phyloP scores from a whole-genome alignment of 2,329 filamentous ascomycete species.

The Talaromyces sp. region DNA sequence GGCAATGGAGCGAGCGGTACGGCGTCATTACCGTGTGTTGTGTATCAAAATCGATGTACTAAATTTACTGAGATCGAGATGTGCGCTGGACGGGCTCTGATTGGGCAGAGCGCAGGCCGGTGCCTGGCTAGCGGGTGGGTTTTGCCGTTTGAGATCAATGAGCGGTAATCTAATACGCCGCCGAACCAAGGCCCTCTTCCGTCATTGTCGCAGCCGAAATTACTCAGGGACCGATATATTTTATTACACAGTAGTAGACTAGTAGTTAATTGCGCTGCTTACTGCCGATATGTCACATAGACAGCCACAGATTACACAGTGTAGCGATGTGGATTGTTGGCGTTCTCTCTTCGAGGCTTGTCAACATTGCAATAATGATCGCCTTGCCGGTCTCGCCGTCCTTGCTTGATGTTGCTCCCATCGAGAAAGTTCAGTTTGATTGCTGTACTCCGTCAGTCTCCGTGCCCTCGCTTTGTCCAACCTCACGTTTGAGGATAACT shows the following conservation, averaged over 20 bases:
- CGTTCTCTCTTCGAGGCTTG: background rate
- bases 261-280: background rate
- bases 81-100: background rate
- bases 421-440: background rate
- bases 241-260: too few species aligned
- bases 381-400: background rate
- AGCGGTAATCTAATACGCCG: constrained; percentile 9
- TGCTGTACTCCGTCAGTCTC: background rate
- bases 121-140: constrained; percentile 11
- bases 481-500: background rate
- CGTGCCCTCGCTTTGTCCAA: background rate
- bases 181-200: constrained; percentile 1
- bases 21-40: background rate
- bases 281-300: background rate
- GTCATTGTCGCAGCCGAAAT: constrained; percentile 4
- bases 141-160: constrained; percentile 10
- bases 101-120: background rate
- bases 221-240: background rate
- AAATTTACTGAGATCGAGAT: background rate
- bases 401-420: background rate
- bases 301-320: background rate
- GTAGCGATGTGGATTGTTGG: background rate
- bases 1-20: background rate
- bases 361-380: background rate
- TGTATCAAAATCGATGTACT: background rate